phyloP scores from a whole-genome alignment of 371 early-diverging fungal genomes.

The Apophysomyces sp. region DNA sequence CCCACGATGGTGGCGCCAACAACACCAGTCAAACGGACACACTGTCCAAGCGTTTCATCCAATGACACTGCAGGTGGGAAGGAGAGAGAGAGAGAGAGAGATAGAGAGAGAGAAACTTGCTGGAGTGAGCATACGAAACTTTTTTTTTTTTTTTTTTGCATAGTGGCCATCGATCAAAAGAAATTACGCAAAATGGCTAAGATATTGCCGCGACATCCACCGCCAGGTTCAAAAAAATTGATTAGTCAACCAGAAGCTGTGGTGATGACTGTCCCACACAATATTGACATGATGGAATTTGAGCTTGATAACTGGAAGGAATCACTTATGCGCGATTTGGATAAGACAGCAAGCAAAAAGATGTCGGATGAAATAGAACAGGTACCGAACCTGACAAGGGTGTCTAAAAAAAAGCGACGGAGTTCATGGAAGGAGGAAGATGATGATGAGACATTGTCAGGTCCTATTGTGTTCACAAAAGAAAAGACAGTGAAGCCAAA shows the following conservation, averaged over 20 bases:
- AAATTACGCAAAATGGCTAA: background rate
- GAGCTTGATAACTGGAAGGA: background rate
- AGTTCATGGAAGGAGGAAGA: background rate
- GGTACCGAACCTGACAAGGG: background rate
- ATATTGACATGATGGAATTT: background rate
- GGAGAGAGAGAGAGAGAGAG: background rate
- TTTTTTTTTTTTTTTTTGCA: background rate
- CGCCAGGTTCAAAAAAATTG: background rate
- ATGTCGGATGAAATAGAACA: background rate
- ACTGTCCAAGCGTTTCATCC: background rate
- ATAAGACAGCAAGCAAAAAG: background rate
- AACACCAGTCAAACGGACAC: background rate
- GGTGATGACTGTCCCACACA: background rate
- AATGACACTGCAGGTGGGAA: background rate
- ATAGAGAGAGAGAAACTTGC: no score
- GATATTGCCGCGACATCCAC: background rate
- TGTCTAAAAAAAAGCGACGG: background rate
- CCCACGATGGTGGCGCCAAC: background rate
- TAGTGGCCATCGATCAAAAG: background rate
- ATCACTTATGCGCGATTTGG: background rate
- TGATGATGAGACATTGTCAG: no score
- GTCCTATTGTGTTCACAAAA: background rate
- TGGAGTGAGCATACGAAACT: no score
- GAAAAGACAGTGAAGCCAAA: constrained; percentile 11
- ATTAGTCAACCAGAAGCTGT: no score